phyloP scores from a whole-genome alignment of 257 asterid genomes.

The Osmanthus fragrans region DNA sequence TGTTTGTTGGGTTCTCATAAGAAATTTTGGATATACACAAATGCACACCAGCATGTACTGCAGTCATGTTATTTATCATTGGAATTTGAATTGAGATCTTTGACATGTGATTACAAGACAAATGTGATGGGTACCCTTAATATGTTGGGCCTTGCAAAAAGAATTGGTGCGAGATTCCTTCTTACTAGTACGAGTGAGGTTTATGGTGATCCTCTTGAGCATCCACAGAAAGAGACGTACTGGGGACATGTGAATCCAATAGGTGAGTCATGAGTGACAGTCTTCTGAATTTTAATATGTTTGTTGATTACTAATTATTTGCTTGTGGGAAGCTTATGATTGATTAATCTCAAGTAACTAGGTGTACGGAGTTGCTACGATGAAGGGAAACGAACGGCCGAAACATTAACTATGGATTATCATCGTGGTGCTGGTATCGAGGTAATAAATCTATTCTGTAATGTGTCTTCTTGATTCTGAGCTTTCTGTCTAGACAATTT shows the following conservation, averaged over 20 bases:
- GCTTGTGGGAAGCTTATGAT: constrained; percentile 15
- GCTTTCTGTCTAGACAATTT: background rate
- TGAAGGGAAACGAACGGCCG: constrained; percentile 94
- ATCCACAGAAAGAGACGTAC: constrained; percentile 96
- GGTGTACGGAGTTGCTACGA: constrained; percentile 96
- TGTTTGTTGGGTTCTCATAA: background rate
- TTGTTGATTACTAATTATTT: constrained; percentile 9
- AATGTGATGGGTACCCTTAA: constrained; percentile 98
- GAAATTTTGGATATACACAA: background rate
- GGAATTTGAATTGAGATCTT: constrained; percentile 44
- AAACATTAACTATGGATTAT: constrained; percentile 96
- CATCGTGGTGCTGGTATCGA: constrained; percentile 91
- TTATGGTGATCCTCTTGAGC: constrained; percentile 98
- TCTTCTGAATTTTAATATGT: background rate
- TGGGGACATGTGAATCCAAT: constrained; percentile 99
- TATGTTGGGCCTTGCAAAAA: constrained; percentile 97
- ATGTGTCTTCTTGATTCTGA: background rate
- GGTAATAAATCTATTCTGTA: constrained; percentile 38
- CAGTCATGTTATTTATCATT: constrained; percentile 11
- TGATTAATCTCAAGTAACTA: constrained; percentile 28
- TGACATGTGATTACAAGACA: constrained; percentile 73
- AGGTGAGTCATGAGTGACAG: constrained; percentile 40
- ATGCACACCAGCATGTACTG: background rate
- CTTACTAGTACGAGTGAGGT: constrained; percentile 98
- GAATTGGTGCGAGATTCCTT: constrained; percentile 82